Percentiles rank a stretch among this genome's conserved stretches.
These are phyloP conservation scores for Colletotrichum sp. DNA, from an alignment of 2,329 filamentous ascomycete species.

Conservation along the genomic window DNA sequence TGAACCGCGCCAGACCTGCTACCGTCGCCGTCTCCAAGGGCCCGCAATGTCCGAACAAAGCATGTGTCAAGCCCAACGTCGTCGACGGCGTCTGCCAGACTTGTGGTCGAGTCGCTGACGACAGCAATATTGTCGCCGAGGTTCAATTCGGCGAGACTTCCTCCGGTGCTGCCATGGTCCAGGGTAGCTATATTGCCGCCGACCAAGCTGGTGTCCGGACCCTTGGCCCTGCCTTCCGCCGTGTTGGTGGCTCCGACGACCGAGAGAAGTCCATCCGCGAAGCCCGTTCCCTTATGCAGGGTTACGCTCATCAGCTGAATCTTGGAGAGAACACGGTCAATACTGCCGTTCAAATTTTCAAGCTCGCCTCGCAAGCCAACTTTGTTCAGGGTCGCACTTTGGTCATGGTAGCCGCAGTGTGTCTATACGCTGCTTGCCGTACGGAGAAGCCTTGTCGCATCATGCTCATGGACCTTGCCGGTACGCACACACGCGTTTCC, in stretches of 20 bases:
- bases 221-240: constrained; percentile 66
- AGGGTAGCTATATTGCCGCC: constrained; percentile 86
- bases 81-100: constrained; percentile 76
- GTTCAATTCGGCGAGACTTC: constrained; percentile 89
- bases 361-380: constrained; percentile 74
- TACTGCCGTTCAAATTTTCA: constrained; percentile 75
- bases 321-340: constrained; percentile 65
- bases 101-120: constrained; percentile 84
- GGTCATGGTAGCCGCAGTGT: constrained; percentile 86
- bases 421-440: constrained; percentile 87
- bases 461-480: constrained; percentile 92
- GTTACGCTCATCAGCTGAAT: constrained; percentile 65
- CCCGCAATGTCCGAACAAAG: constrained; percentile 62
- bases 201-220: constrained; percentile 82
- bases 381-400: constrained; percentile 88
- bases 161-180: constrained; percentile 85
- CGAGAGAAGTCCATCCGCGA: constrained; percentile 66
- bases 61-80: constrained; percentile 65
- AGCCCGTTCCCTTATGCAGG: constrained; percentile 63
- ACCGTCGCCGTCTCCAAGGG: constrained; percentile 38
- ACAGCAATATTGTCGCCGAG: constrained; percentile 90
- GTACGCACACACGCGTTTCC: background rate
- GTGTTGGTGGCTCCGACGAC: constrained; percentile 63
- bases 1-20: constrained; percentile 28
- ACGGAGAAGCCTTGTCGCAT: constrained; percentile 79